Base-by-base conservation (phyloP, 2,329 filamentous ascomycete species). In the Aspergillus ochraceoroseus region DNA sequence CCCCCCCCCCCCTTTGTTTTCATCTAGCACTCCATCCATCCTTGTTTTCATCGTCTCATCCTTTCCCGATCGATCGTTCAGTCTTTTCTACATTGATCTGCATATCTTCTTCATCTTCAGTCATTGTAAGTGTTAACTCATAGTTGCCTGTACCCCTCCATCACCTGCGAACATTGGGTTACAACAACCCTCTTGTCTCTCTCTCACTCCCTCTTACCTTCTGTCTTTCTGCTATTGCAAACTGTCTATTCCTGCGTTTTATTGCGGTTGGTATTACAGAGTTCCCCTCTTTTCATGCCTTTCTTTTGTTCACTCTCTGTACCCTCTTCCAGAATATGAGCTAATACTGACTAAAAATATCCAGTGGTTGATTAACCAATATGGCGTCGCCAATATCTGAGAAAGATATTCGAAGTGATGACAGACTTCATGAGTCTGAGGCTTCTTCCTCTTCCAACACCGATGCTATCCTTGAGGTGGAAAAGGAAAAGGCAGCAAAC, bases 371-470 rank as follows among this genome's bases (percentile, higher is more conserved):
- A 22, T 25, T 23, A 35, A 22, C 35, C 48, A 51, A 38, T 20
- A 59, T 59, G 57, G 39, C 49, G 12, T 43, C 30, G 27, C 26
- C 18, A 18, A n/a, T 28, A 15, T 34, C 46, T 28, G 53, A 43
- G 27, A 57, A 46, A 19, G 34, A 41, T 19, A 44, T 44, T 15
- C 45, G 43, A n/a, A 46, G 31, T 22, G 43, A 46, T 11, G 61
- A 64, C 32, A 58, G 51, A 19, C 38, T 51, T 8, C 54, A 54
- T 18, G 49, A 58, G 19, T 62, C 60, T 3, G 62, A 63, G 32
- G 47, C 52, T n/a, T 64, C 61, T 0, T 61, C 57, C 18, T 51
- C 56, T 3, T 58, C 60, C 8, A 56, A 62, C n/a, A 52, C 49
- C 5, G 59, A 63, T 35, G 51, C 47, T 3, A 49, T 46, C 12